These are phyloP conservation scores for Pichia sp. DNA, from an alignment of 1,139 yeast species.

Conservation along the genomic window DNA sequence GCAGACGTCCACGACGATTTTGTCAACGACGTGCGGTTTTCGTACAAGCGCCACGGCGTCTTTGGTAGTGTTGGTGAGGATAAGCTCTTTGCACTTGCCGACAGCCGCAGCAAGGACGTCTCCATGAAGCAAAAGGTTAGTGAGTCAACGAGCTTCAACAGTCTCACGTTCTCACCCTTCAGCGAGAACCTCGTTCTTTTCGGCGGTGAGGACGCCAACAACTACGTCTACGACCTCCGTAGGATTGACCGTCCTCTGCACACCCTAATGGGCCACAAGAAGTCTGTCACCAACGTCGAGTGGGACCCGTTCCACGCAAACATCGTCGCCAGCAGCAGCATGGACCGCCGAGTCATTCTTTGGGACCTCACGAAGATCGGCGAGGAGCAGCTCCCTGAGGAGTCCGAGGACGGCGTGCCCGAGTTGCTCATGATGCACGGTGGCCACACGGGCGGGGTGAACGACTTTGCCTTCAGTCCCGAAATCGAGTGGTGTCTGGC, in stretches of 20 bases:
- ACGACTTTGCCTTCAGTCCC: constrained; percentile 69
- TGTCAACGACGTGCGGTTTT: constrained; percentile 77
- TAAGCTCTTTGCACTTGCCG: constrained; percentile 42
- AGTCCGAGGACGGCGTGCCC: constrained; percentile 77
- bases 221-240: constrained; percentile 59
- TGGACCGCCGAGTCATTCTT: constrained; percentile 64
- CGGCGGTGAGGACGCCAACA: constrained; percentile 67
- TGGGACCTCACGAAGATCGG: constrained; percentile 77
- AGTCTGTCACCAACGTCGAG: constrained; percentile 61
- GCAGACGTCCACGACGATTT: constrained; percentile 45
- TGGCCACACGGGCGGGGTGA: constrained; percentile 74
- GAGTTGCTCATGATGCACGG: constrained; percentile 84
- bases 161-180: constrained; percentile 62
- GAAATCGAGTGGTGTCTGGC: constrained; percentile 70
- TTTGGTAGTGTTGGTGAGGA: constrained; percentile 77
- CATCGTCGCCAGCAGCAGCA: constrained; percentile 66
- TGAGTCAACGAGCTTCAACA: constrained; percentile 47
- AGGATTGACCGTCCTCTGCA: constrained; percentile 47
- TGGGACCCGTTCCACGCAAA: constrained; percentile 73
- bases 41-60: constrained; percentile 43
- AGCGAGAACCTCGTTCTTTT: constrained; percentile 57
- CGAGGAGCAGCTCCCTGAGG: constrained; percentile 74
- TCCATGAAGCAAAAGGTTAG: constrained; percentile 37
- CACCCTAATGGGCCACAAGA: constrained; percentile 75
- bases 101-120: constrained; percentile 34